phyloP scores from a whole-genome alignment of 306 rosid species.

The Hippophae gyantsensis region DNA sequence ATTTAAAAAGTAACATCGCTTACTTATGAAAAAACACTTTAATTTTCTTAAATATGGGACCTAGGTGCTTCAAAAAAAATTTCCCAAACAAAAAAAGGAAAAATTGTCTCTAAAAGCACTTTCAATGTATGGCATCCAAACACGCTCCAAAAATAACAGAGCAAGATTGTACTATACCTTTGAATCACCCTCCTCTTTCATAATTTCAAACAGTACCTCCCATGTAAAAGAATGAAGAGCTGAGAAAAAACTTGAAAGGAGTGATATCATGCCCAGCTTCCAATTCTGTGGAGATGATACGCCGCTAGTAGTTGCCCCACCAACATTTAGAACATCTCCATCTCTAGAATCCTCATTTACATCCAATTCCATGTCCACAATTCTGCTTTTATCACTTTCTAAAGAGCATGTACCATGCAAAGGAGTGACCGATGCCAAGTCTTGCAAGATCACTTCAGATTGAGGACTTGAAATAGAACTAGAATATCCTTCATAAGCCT shows the following conservation, averaged over 20 bases:
- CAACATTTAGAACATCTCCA: slow-evolving; percentile 32
- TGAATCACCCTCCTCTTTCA: slow-evolving; percentile 55
- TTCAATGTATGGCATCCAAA: too few relatives aligned
- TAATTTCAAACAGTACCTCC: slow-evolving; percentile 53
- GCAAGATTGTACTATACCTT: slow-evolving; percentile 32
- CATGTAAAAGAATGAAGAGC: slow-evolving; percentile 50
- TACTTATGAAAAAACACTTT: too few relatives aligned
- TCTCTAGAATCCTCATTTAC: slow-evolving; percentile 59
- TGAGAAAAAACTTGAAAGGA: slow-evolving; percentile 60
- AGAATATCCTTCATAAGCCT: slow-evolving; percentile 54
- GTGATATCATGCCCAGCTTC: slow-evolving; percentile 58
- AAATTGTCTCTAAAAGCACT: too few relatives aligned
- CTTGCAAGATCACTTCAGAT: slow-evolving; percentile 33
- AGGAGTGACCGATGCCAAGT: slow-evolving; percentile 29
- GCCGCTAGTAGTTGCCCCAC: slow-evolving; percentile 24
- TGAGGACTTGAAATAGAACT: slow-evolving; percentile 29
- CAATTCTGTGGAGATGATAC: slow-evolving; percentile 45
- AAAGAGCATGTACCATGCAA: slow-evolving; percentile 20
- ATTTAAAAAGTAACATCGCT: too few relatives aligned
- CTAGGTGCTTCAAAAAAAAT: too few relatives aligned
- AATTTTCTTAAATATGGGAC: too few relatives aligned
- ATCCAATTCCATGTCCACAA: slow-evolving; percentile 79
- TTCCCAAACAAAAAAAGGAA: too few relatives aligned
- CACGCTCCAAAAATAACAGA: too few relatives aligned
- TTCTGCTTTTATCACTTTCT: slow-evolving; percentile 47